These are phyloP conservation scores for Chrysophaeum taylorii DNA, from an alignment of 352 stramenopile genomes.

Conservation along the genomic window DNA sequence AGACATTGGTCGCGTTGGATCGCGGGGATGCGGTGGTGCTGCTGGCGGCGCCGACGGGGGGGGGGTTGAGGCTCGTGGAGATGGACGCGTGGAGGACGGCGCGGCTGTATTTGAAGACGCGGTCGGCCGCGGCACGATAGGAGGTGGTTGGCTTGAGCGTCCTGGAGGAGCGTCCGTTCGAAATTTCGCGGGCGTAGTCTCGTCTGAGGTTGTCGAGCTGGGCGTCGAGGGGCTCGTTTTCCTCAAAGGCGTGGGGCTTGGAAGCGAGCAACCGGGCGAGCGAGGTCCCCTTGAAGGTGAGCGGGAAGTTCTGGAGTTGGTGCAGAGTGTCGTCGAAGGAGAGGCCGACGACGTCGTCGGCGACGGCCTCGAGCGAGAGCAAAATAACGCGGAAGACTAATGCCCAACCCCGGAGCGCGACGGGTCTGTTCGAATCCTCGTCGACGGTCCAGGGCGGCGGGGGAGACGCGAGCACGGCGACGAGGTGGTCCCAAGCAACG, in stretches of 20 bases:
- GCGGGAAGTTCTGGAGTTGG: neutral
- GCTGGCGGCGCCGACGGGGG: too few relatives aligned
- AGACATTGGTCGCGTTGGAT: too few relatives aligned
- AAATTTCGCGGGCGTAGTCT: too few relatives aligned
- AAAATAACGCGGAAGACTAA: neutral
- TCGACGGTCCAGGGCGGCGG: too few relatives aligned
- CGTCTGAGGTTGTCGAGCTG: neutral
- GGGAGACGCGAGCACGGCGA: neutral
- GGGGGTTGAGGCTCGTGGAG: too few relatives aligned
- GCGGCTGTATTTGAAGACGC: too few relatives aligned
- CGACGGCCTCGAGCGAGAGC: neutral
- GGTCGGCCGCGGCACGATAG: too few relatives aligned
- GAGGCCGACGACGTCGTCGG: neutral
- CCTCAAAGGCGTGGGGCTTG: too few relatives aligned
- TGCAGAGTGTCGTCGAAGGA: neutral
- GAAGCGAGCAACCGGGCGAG: neutral
- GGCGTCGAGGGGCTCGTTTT: neutral
- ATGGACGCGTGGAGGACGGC: too few relatives aligned
- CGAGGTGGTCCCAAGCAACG: neutral
- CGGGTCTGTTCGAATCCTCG: neutral
- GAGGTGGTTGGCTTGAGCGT: too few relatives aligned
- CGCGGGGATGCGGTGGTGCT: too few relatives aligned
- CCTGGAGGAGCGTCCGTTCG: too few relatives aligned
- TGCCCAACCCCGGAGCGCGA: neutral
- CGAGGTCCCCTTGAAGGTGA: neutral